These are phyloP conservation scores for Didymella keratinophila DNA, from an alignment of 2,329 filamentous ascomycete species.

Conservation along the genomic window DNA sequence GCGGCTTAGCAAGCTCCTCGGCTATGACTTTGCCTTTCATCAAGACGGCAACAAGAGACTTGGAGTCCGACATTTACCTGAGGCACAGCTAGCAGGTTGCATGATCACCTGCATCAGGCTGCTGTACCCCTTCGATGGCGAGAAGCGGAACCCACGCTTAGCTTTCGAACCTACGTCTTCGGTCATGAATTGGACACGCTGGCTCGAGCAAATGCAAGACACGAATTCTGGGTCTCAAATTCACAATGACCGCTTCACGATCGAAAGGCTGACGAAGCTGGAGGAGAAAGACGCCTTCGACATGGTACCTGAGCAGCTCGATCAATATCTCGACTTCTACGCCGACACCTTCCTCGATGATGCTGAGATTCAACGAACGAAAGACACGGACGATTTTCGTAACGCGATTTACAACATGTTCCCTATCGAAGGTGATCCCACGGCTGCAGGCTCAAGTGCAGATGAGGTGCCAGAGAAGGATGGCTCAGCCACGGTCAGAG, in stretches of 20 bases:
- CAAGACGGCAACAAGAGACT: constrained; percentile 39
- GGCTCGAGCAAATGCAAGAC: constrained; percentile 56
- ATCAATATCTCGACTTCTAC: constrained; percentile 83
- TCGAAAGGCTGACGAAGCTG: constrained; percentile 60
- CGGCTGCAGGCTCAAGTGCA: background rate
- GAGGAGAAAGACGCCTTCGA: constrained; percentile 68
- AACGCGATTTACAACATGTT: constrained; percentile 54
- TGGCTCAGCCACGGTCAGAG: constrained; percentile 50
- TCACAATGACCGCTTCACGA: constrained; percentile 37
- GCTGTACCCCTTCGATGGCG: constrained; percentile 74
- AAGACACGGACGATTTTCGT: constrained; percentile 51
- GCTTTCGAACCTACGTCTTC: constrained; percentile 65
- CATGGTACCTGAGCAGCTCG: constrained; percentile 69
- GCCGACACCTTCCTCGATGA: constrained; percentile 67
- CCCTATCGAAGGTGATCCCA: constrained; percentile 36
- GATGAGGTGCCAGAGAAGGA: constrained; percentile 29
- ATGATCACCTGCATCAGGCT: constrained; percentile 81
- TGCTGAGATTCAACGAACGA: constrained; percentile 45
- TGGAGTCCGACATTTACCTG: constrained; percentile 60
- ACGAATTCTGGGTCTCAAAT: constrained; percentile 14
- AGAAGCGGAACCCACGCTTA: constrained; percentile 60
- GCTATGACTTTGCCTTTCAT: constrained; percentile 66
- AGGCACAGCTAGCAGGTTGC: constrained; percentile 74
- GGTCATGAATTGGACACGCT: constrained; percentile 75
- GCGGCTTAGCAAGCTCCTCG: constrained; percentile 61